phyloP scores from a whole-genome alignment of 139 green algal genomes.

The Raphidocelis subcapitata region DNA sequence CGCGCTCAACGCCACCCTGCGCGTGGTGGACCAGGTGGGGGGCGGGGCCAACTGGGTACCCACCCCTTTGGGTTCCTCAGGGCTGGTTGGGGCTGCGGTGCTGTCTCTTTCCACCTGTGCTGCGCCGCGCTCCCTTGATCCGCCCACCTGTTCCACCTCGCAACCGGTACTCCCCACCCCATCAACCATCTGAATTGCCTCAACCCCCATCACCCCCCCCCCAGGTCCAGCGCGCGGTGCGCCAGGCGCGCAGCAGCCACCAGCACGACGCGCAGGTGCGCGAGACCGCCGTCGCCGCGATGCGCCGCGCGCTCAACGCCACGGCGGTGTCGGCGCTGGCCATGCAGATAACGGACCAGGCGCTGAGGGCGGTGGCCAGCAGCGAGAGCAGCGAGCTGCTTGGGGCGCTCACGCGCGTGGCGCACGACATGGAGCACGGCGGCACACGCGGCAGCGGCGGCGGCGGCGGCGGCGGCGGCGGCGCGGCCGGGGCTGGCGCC shows the following conservation, averaged over 20 bases:
- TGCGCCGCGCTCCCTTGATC: no score
- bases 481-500: no score
- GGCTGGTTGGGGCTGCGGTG: no score
- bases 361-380: constrained; percentile 33
- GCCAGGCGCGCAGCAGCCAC: constrained; percentile 20
- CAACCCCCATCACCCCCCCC: no score
- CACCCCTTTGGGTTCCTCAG: no score
- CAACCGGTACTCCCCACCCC: no score
- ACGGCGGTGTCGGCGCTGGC: constrained; percentile 44
- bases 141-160: no score
- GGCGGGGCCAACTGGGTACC: no score
- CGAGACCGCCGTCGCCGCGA: constrained; percentile 14
- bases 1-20: constrained; percentile 40
- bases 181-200: no score
- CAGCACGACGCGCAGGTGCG: constrained; percentile 8
- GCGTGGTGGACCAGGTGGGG: constrained; percentile 34
- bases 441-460: neutral
- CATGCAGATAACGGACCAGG: constrained; percentile 42
- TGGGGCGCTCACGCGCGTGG: constrained; percentile 39
- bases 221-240: constrained; percentile 39
- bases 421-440: constrained; percentile 27
- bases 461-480: no score
- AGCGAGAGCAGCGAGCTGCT: constrained; percentile 53
- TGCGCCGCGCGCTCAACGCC: constrained; percentile 54
- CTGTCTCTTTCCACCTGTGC: no score